Percentiles rank a stretch among this genome's conserved stretches.
Evolutionary conservation across 805 yeast species (phyloP).

Genomic region (Candida germanica): DNA sequence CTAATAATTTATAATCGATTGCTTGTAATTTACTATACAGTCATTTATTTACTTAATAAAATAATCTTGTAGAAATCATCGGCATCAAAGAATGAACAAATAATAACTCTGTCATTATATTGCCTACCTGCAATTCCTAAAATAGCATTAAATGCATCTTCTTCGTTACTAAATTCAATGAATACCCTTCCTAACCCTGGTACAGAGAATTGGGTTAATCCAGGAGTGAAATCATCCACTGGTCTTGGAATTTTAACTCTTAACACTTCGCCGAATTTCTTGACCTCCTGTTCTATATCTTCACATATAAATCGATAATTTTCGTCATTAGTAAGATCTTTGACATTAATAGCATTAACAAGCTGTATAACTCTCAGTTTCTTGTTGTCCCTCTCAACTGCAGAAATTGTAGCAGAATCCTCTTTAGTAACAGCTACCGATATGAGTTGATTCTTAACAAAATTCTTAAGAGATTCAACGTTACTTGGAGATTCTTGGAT

Average conservation of each 20-base stretch:
- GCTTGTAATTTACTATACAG: no score
- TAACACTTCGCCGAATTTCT: slow-evolving; percentile 49
- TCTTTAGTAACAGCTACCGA: neutral
- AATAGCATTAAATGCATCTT: slow-evolving; percentile 53
- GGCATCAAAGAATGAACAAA: slow-evolving; percentile 62
- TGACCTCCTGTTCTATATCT: slow-evolving; percentile 51
- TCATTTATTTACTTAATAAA: slow-evolving; percentile 1
- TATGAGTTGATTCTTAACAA: slow-evolving; percentile 26
- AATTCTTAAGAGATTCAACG: slow-evolving; percentile 33
- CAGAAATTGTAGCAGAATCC: neutral
- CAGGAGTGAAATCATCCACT: slow-evolving; percentile 45
- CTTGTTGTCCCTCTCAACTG: slow-evolving; percentile 29
- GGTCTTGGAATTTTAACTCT: slow-evolving; percentile 64
- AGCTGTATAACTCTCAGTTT: slow-evolving; percentile 59
- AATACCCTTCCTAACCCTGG: slow-evolving; percentile 72
- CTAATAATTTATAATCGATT: slow-evolving; percentile 6
- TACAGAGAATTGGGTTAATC: slow-evolving; percentile 32
- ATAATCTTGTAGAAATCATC: slow-evolving; percentile 43
- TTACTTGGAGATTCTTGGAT: slow-evolving; percentile 37
- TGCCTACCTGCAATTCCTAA: slow-evolving; percentile 60
- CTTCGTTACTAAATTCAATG: slow-evolving; percentile 56
- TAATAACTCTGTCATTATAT: slow-evolving; percentile 65
- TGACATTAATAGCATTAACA: slow-evolving; percentile 61
- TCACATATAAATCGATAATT: slow-evolving; percentile 47
- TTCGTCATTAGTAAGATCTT: slow-evolving; percentile 54